Base-by-base conservation (phyloP, 2,329 filamentous ascomycete genomes). In the Pseudocercospora musae region DNA sequence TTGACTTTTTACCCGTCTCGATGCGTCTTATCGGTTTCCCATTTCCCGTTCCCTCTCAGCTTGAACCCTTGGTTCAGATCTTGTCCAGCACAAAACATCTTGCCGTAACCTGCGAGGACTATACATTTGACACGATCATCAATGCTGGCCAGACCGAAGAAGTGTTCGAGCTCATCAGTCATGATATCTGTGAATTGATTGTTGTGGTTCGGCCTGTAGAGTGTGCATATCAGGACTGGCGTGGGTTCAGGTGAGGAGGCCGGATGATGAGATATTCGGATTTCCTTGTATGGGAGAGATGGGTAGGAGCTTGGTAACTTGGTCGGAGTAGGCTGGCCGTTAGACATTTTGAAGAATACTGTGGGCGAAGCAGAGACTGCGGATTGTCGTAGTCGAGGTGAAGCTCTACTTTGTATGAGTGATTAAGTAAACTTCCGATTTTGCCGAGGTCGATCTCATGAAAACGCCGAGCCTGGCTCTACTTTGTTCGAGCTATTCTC, bases 151-250 rank as follows among this genome's bases (percentile, higher is more conserved):
- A 68, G 40, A 6, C 54, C 60, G 25, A 68, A 68, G 62, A 68
- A 68, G 44, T 68, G 57, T 55, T 68, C 66, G 11, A 68, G 54
- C 50, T 68, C 66, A 50, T 68, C 66, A 11, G 66, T 68, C 66
- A 68, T 68, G 56, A 68, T 46, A 29, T 68, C 66, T 37, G 66
- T 68, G 57, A 66, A 68, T 27, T 64, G 64, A 62, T 68, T 68
- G 58, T 63, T 68, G 46, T 62, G 42, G 21, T 59, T 50, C 6
- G 62, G 64, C 40, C 66, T 58, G 59, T 66, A 59, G 13, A 68
- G 31, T 18, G 64, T 68, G 48, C 62, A 64, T 40, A 65, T 62
- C 37, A 68, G 13, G 20, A 68, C 60, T 27, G 66, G 64, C n/a
- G 64, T 66, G 21, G 62, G 61, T 31, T 48, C 53, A 27, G 52